These are phyloP conservation scores for Ophiocordyceps polyrhachis-furcata DNA, from an alignment of 2,329 filamentous ascomycete genomes.

Conservation along the genomic window DNA sequence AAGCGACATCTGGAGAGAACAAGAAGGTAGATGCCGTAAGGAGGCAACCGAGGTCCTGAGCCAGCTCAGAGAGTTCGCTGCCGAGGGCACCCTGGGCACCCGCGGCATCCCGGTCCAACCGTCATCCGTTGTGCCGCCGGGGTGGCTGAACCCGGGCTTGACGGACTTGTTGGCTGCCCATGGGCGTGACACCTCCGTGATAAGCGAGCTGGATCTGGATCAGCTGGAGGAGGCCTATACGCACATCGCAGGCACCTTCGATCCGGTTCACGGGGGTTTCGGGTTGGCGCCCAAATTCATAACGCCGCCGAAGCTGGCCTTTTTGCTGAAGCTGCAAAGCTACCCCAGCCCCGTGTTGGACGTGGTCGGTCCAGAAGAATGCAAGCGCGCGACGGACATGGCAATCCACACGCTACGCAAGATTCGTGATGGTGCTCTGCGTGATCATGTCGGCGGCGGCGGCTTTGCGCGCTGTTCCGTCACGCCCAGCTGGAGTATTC, in stretches of 20 bases:
- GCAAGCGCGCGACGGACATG: conserved; percentile 56
- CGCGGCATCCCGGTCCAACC: conserved; percentile 13
- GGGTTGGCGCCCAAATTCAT: conserved; percentile 71
- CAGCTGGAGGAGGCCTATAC: conserved; percentile 77
- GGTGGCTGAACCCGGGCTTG: neutral
- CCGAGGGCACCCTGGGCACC: conserved; percentile 58
- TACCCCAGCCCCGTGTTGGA: conserved; percentile 59
- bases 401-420: conserved; percentile 61
- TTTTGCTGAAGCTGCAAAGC: conserved; percentile 55
- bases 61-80: conserved; percentile 71
- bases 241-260: conserved; percentile 66
- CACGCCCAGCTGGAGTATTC: conserved; percentile 80
- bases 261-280: conserved; percentile 64
- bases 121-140: conserved; percentile 7
- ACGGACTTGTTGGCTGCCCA: neutral
- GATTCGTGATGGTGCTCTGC: conserved; percentile 40
- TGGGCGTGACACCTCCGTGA: conserved; percentile 14
- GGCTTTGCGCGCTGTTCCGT: conserved; percentile 63
- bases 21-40: conserved; percentile 64
- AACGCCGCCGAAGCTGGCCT: conserved; percentile 68
- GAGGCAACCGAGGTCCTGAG: conserved; percentile 68
- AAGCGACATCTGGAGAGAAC: conserved; percentile 55
- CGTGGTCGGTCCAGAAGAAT: conserved; percentile 72
- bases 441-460: conserved; percentile 33
- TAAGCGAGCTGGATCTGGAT: conserved; percentile 70